These are phyloP conservation scores for Cyclotella kingstonii DNA, from an alignment of 108 stramenopile species.

Conservation along the genomic window DNA sequence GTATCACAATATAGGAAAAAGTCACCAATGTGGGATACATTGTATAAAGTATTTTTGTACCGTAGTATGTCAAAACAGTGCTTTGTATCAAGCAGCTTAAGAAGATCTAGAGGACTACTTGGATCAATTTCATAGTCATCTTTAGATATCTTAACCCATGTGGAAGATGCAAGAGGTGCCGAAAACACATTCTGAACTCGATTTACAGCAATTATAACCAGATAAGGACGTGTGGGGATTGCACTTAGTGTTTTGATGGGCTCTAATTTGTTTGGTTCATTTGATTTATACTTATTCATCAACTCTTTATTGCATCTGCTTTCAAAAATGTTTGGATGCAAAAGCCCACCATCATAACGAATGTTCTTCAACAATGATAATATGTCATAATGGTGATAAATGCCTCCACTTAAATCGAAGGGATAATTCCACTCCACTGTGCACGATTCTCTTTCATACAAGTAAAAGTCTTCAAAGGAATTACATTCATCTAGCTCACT, in stretches of 20 bases:
- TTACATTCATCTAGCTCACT: background rate
- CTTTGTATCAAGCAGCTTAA: constrained; percentile 17
- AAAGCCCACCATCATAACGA: constrained; percentile 2
- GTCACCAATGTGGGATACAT: constrained; percentile 45
- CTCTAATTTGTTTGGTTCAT: background rate
- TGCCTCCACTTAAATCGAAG: constrained; percentile 46
- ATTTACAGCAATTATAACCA: constrained; percentile 42
- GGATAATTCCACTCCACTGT: constrained; percentile 43
- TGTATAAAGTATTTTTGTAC: constrained; percentile 30
- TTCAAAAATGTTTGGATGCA: constrained; percentile 47
- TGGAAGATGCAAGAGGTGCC: constrained; percentile 37
- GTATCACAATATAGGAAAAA: constrained; percentile 12
- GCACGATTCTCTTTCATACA: constrained; percentile 23
- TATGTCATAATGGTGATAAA: constrained; percentile 31
- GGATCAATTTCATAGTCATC: constrained; percentile 4
- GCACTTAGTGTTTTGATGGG: constrained; percentile 14
- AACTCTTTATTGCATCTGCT: constrained; percentile 21
- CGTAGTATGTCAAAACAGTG: constrained; percentile 16
- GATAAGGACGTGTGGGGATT: constrained; percentile 16
- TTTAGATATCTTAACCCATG: background rate
- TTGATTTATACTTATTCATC: background rate
- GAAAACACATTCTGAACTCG: constrained; percentile 43
- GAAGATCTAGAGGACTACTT: constrained; percentile 12
- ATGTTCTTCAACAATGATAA: constrained; percentile 10
- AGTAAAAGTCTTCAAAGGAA: constrained; percentile 15